These are phyloP conservation scores for Aureobasidium vineae DNA, from an alignment of 2,329 filamentous ascomycete species.

Conservation along the genomic window DNA sequence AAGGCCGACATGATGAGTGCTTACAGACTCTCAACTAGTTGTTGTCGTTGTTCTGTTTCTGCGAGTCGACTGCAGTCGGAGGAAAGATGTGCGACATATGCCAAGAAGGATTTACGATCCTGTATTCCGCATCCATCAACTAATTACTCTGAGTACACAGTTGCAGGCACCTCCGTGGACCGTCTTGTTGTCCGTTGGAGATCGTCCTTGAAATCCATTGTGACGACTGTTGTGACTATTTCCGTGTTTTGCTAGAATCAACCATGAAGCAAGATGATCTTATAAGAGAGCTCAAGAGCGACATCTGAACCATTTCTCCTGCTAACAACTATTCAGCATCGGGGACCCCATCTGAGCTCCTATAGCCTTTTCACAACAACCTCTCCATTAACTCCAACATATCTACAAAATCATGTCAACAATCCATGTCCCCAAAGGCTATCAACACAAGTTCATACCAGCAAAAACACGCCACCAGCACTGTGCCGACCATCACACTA, in stretches of 20 bases:
- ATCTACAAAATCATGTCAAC: not conserved
- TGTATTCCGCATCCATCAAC: not conserved
- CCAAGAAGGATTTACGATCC: not conserved
- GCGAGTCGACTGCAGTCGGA: not conserved
- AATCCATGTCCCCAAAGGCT: not conserved
- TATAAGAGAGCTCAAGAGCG: not conserved
- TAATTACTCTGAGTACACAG: too few species aligned
- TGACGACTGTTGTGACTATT: not conserved
- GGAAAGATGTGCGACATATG: not conserved
- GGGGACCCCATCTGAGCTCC: not conserved
- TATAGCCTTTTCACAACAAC: not conserved
- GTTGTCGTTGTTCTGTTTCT: not conserved
- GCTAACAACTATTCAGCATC: not conserved
- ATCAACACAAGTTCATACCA: not conserved
- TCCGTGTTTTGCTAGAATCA: not conserved
- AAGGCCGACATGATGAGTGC: not conserved
- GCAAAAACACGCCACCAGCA: not conserved
- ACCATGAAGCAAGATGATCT: not conserved
- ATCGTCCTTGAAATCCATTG: not conserved
- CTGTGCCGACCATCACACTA: not conserved
- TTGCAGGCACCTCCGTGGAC: too few species aligned
- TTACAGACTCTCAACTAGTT: not conserved
- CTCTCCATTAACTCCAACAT: not conserved
- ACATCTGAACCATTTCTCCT: not conserved
- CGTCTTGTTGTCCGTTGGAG: not conserved